Percentiles rank a stretch among this genome's conserved stretches.
Evolutionary conservation across 805 yeast species (phyloP).

Genomic region (Starmerella sp.): DNA sequence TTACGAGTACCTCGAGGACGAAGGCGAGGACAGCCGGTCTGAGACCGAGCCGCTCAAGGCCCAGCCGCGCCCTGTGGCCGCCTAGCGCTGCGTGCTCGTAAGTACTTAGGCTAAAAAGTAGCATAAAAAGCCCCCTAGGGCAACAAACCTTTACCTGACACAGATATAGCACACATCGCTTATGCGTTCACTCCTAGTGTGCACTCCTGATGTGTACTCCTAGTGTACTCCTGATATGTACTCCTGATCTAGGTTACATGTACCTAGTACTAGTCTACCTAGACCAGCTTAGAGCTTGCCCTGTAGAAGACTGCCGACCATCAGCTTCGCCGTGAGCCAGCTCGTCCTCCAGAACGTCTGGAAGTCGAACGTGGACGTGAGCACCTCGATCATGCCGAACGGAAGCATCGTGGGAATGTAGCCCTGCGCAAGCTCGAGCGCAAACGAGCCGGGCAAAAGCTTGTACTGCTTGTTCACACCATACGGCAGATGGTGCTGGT

Average conservation of each 20-base stretch:
- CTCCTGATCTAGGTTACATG: too few relatives aligned
- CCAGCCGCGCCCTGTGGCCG: too few relatives aligned
- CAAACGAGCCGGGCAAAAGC: constrained; percentile 74
- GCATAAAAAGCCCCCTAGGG: too few relatives aligned
- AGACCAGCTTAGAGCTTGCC: constrained; percentile 50
- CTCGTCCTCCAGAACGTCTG: constrained; percentile 57
- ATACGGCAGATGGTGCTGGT: constrained; percentile 63
- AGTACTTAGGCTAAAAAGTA: too few relatives aligned
- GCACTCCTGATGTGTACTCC: too few relatives aligned
- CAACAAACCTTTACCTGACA: too few relatives aligned
- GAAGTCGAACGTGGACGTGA: constrained; percentile 74
- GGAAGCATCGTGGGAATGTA: constrained; percentile 98
- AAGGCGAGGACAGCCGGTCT: neutral
- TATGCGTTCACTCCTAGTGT: too few relatives aligned
- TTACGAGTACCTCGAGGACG: constrained; percentile 4
- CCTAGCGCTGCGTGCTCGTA: too few relatives aligned
- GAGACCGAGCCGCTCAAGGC: neutral
- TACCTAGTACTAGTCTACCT: neutral
- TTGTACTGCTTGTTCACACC: constrained; percentile 74
- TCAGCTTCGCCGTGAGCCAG: constrained; percentile 65
- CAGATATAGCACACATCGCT: too few relatives aligned
- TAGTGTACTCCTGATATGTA: too few relatives aligned
- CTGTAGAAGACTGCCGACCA: constrained; percentile 50
- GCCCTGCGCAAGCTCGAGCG: constrained; percentile 94
- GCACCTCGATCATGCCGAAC: constrained; percentile 76